Evolutionary conservation across 805 yeast genomes (phyloP).

Genomic region (Peterozyma toletana): DNA sequence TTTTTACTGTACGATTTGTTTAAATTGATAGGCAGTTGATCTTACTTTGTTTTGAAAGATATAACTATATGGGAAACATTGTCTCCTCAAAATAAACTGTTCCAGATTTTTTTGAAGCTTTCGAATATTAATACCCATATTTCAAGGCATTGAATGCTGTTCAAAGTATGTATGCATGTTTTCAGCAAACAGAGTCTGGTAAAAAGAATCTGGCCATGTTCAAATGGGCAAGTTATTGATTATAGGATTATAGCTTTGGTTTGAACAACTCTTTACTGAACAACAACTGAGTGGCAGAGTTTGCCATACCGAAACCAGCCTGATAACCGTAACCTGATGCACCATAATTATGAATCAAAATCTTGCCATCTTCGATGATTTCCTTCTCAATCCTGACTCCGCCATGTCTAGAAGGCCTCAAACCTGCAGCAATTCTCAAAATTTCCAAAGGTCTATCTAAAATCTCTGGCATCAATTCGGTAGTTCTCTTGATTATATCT

Average conservation of each 20-base stretch:
- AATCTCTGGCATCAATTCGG: constrained; percentile 43
- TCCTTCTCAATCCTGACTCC: constrained; percentile 68
- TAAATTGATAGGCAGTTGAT: too few relatives aligned
- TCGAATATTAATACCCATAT: too few relatives aligned
- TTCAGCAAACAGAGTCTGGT: too few relatives aligned
- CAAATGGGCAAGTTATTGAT: too few relatives aligned
- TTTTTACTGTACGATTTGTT: too few relatives aligned
- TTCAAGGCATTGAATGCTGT: too few relatives aligned
- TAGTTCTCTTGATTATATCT: constrained; percentile 55
- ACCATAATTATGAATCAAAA: constrained; percentile 66
- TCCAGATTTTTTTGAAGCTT: too few relatives aligned
- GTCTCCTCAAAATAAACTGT: too few relatives aligned
- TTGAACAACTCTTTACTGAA: neutral
- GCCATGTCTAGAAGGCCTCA: constrained; percentile 71
- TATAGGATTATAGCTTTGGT: neutral
- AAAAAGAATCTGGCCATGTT: too few relatives aligned
- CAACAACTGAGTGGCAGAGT: constrained; percentile 33
- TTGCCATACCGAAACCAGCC: constrained; percentile 57
- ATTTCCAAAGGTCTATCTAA: constrained; percentile 38
- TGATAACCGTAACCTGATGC: constrained; percentile 63
- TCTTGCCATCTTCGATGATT: constrained; percentile 27
- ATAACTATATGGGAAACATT: too few relatives aligned
- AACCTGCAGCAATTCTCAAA: constrained; percentile 61
- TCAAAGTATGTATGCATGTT: too few relatives aligned
- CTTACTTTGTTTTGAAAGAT: too few relatives aligned